phyloP scores from a whole-genome alignment of 129 eudicot species.

The Pseudognaphalium luteoalbum region DNA sequence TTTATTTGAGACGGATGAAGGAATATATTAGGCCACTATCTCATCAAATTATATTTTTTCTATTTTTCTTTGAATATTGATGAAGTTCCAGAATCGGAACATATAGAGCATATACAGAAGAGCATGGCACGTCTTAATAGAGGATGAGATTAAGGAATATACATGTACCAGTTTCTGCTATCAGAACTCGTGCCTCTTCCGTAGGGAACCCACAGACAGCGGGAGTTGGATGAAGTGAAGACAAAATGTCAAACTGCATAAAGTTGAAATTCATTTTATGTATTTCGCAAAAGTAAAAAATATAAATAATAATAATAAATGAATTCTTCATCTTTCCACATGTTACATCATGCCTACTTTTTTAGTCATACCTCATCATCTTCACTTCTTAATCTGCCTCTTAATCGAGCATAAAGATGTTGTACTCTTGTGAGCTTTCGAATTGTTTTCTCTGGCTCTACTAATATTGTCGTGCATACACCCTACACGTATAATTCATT shows the following conservation, averaged over 20 bases:
- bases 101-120: neutral
- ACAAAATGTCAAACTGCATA: constrained; percentile 77
- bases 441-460: constrained; percentile 75
- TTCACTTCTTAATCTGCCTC: constrained; percentile 75
- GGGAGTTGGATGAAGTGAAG: constrained; percentile 97
- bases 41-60: neutral
- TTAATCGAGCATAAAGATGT: constrained; percentile 79
- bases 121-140: neutral
- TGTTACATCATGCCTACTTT: constrained; percentile 1
- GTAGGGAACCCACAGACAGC: constrained; percentile 97
- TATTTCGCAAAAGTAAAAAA: neutral
- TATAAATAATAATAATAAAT: neutral
- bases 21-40: neutral
- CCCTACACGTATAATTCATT: constrained; percentile 40
- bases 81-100: neutral
- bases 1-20: neutral
- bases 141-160: constrained; percentile 30
- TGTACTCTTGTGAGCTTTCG: constrained; percentile 91
- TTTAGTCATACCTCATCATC: constrained; percentile 78
- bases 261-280: constrained; percentile 3
- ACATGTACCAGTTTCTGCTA: constrained; percentile 87
- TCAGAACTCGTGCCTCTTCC: constrained; percentile 79
- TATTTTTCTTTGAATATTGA: neutral
- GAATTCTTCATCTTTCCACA: neutral
- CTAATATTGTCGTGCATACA: constrained; percentile 55